These are phyloP conservation scores for Saraca asoca DNA, from an alignment of 331 rosid genomes.

Conservation along the genomic window DNA sequence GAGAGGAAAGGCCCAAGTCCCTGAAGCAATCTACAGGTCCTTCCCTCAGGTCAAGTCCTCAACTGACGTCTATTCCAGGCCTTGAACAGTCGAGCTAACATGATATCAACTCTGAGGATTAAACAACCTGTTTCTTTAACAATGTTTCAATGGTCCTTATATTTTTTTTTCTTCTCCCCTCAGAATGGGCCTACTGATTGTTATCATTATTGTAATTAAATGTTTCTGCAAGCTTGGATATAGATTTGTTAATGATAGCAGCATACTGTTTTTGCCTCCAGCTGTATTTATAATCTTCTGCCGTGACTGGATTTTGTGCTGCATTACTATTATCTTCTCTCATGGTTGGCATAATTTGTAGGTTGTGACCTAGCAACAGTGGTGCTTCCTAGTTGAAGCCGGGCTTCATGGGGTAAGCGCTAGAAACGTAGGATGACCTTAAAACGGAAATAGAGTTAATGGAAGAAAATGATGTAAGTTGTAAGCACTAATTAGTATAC, in stretches of 20 bases:
- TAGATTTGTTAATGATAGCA: slow-evolving; percentile 53
- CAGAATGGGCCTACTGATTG: slow-evolving; percentile 37
- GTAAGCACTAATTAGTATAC: too few relatives aligned
- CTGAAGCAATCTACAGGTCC: slow-evolving; percentile 60
- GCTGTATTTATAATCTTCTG: too few relatives aligned
- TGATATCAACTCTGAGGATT: slow-evolving; percentile 45
- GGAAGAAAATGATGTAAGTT: too few relatives aligned
- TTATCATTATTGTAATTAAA: slow-evolving; percentile 71
- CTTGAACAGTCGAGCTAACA: slow-evolving; percentile 86
- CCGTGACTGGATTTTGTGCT: too few relatives aligned
- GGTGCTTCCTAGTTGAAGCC: too few relatives aligned
- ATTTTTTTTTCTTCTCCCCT: slow-evolving; percentile 31
- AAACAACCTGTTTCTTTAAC: slow-evolving; percentile 35
- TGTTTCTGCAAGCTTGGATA: slow-evolving; percentile 50
- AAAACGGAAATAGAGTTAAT: too few relatives aligned
- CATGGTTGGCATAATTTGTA: too few relatives aligned
- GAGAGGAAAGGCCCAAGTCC: slow-evolving; percentile 71
- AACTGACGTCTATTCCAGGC: slow-evolving; percentile 59
- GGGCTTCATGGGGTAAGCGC: too few relatives aligned
- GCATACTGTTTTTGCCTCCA: slow-evolving; percentile 31
- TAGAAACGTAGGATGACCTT: too few relatives aligned
- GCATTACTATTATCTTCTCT: too few relatives aligned
- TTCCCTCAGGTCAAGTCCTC: slow-evolving; percentile 60
- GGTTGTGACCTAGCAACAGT: too few relatives aligned
- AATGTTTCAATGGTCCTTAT: slow-evolving; percentile 5